A percentile compares a stretch with the other conserved stretches of the same genome.
These are phyloP conservation scores for Salix purpurea DNA, from an alignment of 345 rosid species.

Conservation along the genomic window DNA sequence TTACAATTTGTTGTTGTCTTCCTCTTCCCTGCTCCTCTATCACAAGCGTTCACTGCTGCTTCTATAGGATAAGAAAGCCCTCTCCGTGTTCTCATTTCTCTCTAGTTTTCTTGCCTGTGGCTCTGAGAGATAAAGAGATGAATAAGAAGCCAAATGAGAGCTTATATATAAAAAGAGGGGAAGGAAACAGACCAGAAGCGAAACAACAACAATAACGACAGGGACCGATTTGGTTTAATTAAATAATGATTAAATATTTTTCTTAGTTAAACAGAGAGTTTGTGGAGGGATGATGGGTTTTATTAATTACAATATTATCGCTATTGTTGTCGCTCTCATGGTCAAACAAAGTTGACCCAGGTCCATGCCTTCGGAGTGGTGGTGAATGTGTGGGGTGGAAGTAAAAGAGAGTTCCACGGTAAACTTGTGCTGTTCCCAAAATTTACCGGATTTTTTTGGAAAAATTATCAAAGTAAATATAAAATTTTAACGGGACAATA, in stretches of 20 bases:
- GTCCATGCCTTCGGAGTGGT: slow-evolving; percentile 8
- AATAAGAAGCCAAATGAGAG: slow-evolving; percentile 24
- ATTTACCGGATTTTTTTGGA: too few relatives aligned
- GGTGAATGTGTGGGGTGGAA: too few relatives aligned
- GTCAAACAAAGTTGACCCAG: slow-evolving; percentile 61
- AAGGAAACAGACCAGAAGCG: slow-evolving; percentile 1
- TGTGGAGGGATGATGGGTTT: background rate
- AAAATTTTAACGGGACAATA: too few relatives aligned
- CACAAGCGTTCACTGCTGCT: background rate
- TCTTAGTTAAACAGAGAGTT: background rate
- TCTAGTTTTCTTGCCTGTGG: background rate
- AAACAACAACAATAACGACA: slow-evolving; percentile 23
- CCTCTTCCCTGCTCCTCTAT: slow-evolving; percentile 5
- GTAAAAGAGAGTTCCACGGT: too few relatives aligned
- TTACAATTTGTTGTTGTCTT: slow-evolving; percentile 3
- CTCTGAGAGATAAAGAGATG: slow-evolving; percentile 21
- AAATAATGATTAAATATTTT: slow-evolving; percentile 4
- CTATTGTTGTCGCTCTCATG: slow-evolving; percentile 27
- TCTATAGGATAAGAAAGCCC: slow-evolving; percentile 44
- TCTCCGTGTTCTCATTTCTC: slow-evolving; percentile 52
- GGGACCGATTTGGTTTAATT: slow-evolving; percentile 18
- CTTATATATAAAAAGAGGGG: slow-evolving; percentile 30
- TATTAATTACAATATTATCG: slow-evolving; percentile 28
- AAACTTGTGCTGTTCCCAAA: too few relatives aligned
- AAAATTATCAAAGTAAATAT: too few relatives aligned